A percentile compares a stretch with the other conserved stretches of the same genome.
phyloP scores from a whole-genome alignment of 1,284 basidiomycete species.

The Takashimella koratensis region DNA sequence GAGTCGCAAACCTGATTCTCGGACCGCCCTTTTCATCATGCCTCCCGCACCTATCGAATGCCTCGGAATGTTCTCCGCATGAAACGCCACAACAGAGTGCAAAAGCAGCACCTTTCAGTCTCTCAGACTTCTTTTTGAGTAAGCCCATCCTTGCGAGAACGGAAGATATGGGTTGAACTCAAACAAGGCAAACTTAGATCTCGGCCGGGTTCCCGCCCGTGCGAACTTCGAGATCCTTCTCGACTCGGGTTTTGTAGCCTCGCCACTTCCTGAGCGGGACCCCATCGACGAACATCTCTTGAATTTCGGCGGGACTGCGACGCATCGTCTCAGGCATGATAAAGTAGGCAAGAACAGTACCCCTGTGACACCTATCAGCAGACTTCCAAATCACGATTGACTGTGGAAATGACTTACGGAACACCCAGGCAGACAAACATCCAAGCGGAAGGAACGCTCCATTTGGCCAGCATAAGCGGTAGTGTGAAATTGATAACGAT shows the following conservation, averaged over 20 bases:
- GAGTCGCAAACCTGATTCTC: too few species aligned
- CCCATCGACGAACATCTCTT: constrained; percentile 11
- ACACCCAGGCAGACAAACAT: constrained; percentile 20
- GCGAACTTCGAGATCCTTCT: constrained; percentile 16
- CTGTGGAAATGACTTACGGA: constrained; percentile 12
- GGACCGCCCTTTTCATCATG: too few species aligned
- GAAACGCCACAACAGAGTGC: too few species aligned
- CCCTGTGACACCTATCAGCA: constrained; percentile 8
- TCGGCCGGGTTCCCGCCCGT: too few species aligned
- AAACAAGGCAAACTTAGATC: too few species aligned
- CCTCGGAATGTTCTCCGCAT: too few species aligned
- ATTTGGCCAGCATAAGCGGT: constrained; percentile 24
- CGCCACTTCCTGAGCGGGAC: constrained; percentile 20
- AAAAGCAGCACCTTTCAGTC: too few species aligned
- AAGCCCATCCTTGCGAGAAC: too few species aligned
- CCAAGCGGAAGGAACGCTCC: constrained; percentile 26
- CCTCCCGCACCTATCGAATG: too few species aligned
- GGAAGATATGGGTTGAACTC: too few species aligned
- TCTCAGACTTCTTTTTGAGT: too few species aligned
- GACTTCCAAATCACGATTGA: too few species aligned
- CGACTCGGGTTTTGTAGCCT: constrained; percentile 21
- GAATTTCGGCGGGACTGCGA: background rate
- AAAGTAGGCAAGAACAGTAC: background rate
- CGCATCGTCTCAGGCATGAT: background rate
- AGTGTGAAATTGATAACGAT: constrained; percentile 25